Base-by-base conservation (phyloP, 768 basidiomycete genomes). In the Mycena vulgaris region DNA sequence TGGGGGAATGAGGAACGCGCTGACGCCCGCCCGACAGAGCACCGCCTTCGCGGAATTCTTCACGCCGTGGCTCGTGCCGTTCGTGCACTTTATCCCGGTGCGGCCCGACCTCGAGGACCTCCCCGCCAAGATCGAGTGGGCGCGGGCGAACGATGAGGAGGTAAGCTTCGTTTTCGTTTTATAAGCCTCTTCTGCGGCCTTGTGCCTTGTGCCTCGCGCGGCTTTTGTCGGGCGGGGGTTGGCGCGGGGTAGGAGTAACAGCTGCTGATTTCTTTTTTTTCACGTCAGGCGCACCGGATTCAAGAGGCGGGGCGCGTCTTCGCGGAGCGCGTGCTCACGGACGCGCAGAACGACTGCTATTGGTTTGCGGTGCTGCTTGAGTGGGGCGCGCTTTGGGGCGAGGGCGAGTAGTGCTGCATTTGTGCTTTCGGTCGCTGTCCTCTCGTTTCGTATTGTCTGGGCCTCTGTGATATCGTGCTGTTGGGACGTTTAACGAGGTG, bases 31-130 rank as follows among this genome's bases (percentile, higher is more conserved):
- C 35, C 35, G n/a, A 5, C 58, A 66, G 69, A 47, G 51, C 30
- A 70, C 69, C 49, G 63, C 63, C 23, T 70, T 66, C 49, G 17
- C 58, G 5, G 69, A 70, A 42, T 70, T 65, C 62, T 70, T 70
- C 58, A 53, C 63, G 63, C 63, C 63, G 21, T 70, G 69, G 69
- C 64, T 70, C 19, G 51, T 59, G 16, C 69, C 69, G 23, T 70
- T 59, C 28, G 69, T 66, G 59, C 69, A 70, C 59, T 70, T 45
- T 39, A 66, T 70, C 42, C 69, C 69, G 17, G 64, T 70, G 37
- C 63, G 51, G 40, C 57, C 45, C n/a, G 69, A 70, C 56, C 58
- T 70, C 31, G 48, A 47, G 6, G 69, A 70, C 37, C 37, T 70
- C 13, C 51, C 48, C 35, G 68, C 51, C 23, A 69, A 69, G 47